Evolutionary conservation across 208 protist genomes (phyloP).

Genomic region (Trypanosoma conorhini): DNA sequence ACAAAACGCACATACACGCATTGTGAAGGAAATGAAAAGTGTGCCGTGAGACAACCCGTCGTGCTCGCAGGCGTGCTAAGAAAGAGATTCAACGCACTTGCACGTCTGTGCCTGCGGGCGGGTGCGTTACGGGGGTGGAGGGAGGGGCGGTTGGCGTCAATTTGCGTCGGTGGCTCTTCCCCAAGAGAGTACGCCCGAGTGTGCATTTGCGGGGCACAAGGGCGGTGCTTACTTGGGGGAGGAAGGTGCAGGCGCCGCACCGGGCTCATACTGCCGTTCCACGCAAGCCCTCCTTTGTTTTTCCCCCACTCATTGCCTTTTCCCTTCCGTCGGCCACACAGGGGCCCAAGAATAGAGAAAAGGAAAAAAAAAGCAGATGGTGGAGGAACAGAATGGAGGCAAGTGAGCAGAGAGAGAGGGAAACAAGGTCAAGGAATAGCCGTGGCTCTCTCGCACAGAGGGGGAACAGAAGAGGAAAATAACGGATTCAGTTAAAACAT

Average conservation of each 20-base stretch:
- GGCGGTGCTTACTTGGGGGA: conserved; percentile 14
- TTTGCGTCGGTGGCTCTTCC: conserved; percentile 12
- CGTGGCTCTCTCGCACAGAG: background rate
- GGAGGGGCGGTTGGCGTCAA: background rate
- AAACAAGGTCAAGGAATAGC: too few species aligned
- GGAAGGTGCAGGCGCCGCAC: background rate
- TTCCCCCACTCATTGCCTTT: background rate
- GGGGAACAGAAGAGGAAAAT: background rate
- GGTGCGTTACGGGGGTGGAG: background rate
- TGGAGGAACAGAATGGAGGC: background rate
- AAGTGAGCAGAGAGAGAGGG: background rate
- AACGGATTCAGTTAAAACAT: conserved; percentile 8
- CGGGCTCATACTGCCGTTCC: background rate
- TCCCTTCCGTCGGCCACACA: background rate
- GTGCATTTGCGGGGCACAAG: conserved; percentile 5
- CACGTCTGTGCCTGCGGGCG: background rate
- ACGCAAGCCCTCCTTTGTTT: background rate
- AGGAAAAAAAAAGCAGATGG: background rate
- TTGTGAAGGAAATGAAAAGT: too few species aligned
- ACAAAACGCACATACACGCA: too few species aligned
- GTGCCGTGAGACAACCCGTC: too few species aligned
- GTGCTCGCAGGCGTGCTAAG: background rate
- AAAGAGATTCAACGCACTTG: background rate
- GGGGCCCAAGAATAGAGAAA: conserved; percentile 5
- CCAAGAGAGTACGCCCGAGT: conserved; percentile 25